A percentile compares a stretch with the other conserved stretches of the same genome.
Evolutionary conservation across 345 rosid genomes (phyloP).

Genomic region (Microthlaspi erraticum): DNA sequence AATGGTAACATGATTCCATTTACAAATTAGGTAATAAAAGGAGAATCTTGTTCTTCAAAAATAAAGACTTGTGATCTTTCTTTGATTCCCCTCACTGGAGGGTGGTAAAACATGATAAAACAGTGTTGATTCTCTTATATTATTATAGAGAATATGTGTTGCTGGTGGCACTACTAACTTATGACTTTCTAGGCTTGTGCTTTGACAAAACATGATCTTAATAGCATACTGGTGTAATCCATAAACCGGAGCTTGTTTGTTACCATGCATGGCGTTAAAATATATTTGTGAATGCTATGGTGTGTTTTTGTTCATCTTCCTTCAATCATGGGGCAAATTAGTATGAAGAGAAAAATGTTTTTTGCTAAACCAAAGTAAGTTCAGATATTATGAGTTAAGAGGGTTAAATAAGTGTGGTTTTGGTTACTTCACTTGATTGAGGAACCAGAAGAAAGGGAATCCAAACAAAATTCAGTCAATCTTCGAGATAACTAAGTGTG

Average conservation of each 20-base stretch:
- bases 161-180: not conserved
- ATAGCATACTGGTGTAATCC: not conserved
- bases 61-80: slow-evolving; percentile 22
- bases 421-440: slow-evolving; percentile 15
- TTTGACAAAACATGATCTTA: not conserved
- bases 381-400: not conserved
- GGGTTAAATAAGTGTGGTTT: slow-evolving; percentile 5
- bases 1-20: slow-evolving; percentile 39
- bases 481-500: slow-evolving; percentile 7
- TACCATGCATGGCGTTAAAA: not conserved
- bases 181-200: not conserved
- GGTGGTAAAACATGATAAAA: slow-evolving; percentile 17
- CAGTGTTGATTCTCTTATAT: slow-evolving; percentile 21
- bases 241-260: not conserved
- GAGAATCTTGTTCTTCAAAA: slow-evolving; percentile 40
- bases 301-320: slow-evolving; percentile 8
- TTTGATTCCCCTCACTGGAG: slow-evolving; percentile 29
- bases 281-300: slow-evolving; percentile 3
- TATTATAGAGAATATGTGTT: not conserved
- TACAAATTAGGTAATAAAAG: slow-evolving; percentile 25
- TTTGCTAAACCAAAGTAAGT: not conserved
- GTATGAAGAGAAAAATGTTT: not conserved
- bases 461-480: not conserved
- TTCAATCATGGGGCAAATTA: not conserved
- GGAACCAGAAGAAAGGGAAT: not conserved